Evolutionary conservation across 371 early-diverging fungal species (phyloP).

Genomic region (Mucor circinelloides): DNA sequence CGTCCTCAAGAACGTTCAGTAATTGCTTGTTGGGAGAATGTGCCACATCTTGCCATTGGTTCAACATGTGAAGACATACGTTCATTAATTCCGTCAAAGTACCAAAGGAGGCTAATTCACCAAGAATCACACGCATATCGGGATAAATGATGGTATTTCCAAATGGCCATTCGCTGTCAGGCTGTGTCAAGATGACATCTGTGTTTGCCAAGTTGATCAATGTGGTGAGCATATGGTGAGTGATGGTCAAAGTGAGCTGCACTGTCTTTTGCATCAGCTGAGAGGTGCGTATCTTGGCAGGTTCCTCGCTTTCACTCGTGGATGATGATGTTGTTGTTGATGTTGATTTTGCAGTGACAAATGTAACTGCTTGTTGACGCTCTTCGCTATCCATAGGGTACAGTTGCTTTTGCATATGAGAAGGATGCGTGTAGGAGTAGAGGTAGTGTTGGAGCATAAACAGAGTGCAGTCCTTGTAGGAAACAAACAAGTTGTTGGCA

Average conservation of each 20-base stretch:
- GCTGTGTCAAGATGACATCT: constrained; percentile 16
- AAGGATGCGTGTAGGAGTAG: constrained; percentile 48
- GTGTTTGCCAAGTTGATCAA: constrained; percentile 30
- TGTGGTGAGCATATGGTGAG: constrained; percentile 17
- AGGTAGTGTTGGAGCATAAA: constrained; percentile 39
- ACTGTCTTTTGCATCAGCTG: constrained; percentile 15
- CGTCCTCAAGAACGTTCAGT: constrained; percentile 31
- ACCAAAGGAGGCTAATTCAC: constrained; percentile 33
- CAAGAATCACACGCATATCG: constrained; percentile 15
- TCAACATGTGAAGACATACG: constrained; percentile 23
- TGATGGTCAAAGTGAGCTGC: constrained; percentile 1
- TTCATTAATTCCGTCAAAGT: constrained; percentile 38
- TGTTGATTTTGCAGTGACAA: not conserved
- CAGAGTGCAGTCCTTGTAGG: constrained; percentile 40
- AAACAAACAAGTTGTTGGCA: constrained; percentile 29
- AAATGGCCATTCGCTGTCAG: constrained; percentile 36
- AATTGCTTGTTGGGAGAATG: constrained; percentile 1
- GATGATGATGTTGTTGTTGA: not conserved
- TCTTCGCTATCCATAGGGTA: constrained; percentile 41
- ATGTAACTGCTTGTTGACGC: constrained; percentile 26
- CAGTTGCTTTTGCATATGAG: constrained; percentile 47
- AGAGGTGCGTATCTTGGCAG: not conserved
- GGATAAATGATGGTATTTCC: constrained; percentile 39
- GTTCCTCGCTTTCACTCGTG: not conserved
- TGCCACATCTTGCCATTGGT: constrained; percentile 20